Conservation (phyloP, 345 rosid species). For the Leavenworthia alabamica region DNA sequence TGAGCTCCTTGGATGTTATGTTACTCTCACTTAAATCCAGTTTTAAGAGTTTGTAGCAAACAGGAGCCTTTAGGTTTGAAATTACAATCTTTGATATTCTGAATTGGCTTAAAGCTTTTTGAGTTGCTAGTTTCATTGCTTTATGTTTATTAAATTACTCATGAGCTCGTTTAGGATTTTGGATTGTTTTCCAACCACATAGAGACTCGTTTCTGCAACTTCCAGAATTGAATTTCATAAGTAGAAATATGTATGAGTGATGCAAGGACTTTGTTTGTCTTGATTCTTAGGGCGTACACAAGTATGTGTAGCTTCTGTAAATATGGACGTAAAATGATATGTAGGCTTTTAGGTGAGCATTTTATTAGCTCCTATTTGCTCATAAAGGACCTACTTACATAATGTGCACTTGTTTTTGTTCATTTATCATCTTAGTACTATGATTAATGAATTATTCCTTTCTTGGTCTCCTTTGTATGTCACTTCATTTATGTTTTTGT, state of each 20-base stretch:
- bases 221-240: background rate
- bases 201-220: background rate
- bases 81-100: background rate
- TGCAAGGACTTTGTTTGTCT: slow-evolving; percentile 32
- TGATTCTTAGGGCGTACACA: slow-evolving; percentile 35
- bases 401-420: too few species aligned
- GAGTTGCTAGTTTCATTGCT: background rate
- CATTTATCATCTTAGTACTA: background rate
- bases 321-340: slow-evolving; percentile 21
- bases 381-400: slow-evolving; percentile 29
- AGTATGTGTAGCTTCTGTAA: slow-evolving; percentile 35
- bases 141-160: background rate
- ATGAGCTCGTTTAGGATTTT: slow-evolving; percentile 1
- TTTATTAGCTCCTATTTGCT: slow-evolving; percentile 21
- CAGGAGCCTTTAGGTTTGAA: background rate
- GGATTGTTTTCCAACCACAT: background rate
- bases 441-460: background rate
- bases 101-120: background rate
- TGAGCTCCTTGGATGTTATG: background rate
- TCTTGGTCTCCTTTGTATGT: background rate
- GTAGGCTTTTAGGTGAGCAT: slow-evolving; percentile 34
- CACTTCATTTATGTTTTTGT: background rate
- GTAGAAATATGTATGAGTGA: too few species aligned
- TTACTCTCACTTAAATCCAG: background rate
- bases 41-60: background rate